phyloP scores from a whole-genome alignment of 345 rosid species.

The Angophora floribunda region DNA sequence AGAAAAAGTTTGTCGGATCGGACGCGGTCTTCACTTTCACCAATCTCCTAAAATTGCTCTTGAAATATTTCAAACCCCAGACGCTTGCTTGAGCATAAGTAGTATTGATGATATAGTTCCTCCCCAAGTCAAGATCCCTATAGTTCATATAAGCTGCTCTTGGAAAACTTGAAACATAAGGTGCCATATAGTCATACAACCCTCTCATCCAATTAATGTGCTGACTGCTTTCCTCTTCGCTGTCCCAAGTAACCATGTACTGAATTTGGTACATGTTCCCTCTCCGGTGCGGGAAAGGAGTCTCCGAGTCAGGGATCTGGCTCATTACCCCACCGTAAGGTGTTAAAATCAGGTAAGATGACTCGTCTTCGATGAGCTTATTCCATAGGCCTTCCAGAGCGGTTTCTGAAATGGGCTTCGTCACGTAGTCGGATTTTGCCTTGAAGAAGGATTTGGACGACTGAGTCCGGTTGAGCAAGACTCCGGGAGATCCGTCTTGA shows the following conservation, averaged over 20 bases:
- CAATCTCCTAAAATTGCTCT: conserved; percentile 4
- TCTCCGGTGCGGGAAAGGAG: conserved; percentile 32
- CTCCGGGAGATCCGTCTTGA: conserved; percentile 17
- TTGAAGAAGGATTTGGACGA: conserved; percentile 38
- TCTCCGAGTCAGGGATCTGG: conserved; percentile 13
- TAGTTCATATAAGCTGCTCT: neutral
- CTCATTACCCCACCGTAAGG: conserved; percentile 64
- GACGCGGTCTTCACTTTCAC: conserved; percentile 9
- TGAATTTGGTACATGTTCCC: conserved; percentile 16
- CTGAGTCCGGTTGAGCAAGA: conserved; percentile 39
- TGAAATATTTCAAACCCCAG: neutral
- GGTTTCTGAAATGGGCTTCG: conserved; percentile 10
- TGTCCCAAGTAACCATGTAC: neutral
- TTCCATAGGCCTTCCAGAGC: conserved; percentile 44
- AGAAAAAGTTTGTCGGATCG: conserved; percentile 13
- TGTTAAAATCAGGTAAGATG: conserved; percentile 48
- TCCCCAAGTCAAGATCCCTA: neutral
- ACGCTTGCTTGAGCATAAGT: neutral
- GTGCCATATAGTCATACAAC: conserved; percentile 35
- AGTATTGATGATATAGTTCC: neutral
- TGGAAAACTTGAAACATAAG: neutral
- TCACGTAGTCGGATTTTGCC: conserved; percentile 54
- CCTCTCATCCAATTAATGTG: conserved; percentile 41
- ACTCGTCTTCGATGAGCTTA: conserved; percentile 31
- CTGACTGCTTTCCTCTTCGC: conserved; percentile 2